Conservation (phyloP, 129 eudicot species). For the Arctium lappa region DNA sequence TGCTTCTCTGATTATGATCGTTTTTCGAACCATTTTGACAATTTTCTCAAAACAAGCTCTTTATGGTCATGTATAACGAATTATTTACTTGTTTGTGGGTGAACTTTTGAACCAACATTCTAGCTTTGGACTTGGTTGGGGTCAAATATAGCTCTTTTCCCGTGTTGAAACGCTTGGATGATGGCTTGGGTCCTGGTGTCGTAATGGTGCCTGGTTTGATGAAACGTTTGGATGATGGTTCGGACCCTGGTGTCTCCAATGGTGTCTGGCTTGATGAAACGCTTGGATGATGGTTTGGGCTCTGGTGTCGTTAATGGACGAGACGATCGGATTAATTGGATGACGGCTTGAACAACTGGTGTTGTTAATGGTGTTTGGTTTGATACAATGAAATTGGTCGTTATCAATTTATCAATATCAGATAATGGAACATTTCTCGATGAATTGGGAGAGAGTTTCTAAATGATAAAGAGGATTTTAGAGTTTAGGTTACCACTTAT, state of each 20-base stretch:
- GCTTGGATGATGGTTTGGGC: too few relatives aligned
- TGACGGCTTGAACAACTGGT: too few relatives aligned
- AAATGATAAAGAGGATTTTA: too few relatives aligned
- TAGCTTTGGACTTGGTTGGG: not conserved
- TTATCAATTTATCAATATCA: too few relatives aligned
- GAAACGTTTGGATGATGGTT: not conserved
- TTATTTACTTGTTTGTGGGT: not conserved
- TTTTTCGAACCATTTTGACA: not conserved
- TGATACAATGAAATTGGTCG: not conserved
- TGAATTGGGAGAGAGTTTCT: not conserved
- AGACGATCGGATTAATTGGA: too few relatives aligned
- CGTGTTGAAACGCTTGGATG: not conserved
- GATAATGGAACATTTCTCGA: not conserved
- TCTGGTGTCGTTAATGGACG: too few relatives aligned
- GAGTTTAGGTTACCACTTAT: too few relatives aligned
- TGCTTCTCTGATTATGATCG: not conserved
- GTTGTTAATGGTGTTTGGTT: too few relatives aligned
- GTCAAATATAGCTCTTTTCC: not conserved
- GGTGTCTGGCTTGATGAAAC: not conserved
- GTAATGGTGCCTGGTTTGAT: too few relatives aligned
- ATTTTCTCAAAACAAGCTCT: slow-evolving; percentile 9
- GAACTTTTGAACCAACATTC: not conserved
- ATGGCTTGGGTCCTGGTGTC: not conserved
- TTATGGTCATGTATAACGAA: slow-evolving; percentile 5
- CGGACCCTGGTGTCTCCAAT: not conserved